phyloP scores from a whole-genome alignment of 2,329 filamentous ascomycete genomes.

The Blumeria graminis region DNA sequence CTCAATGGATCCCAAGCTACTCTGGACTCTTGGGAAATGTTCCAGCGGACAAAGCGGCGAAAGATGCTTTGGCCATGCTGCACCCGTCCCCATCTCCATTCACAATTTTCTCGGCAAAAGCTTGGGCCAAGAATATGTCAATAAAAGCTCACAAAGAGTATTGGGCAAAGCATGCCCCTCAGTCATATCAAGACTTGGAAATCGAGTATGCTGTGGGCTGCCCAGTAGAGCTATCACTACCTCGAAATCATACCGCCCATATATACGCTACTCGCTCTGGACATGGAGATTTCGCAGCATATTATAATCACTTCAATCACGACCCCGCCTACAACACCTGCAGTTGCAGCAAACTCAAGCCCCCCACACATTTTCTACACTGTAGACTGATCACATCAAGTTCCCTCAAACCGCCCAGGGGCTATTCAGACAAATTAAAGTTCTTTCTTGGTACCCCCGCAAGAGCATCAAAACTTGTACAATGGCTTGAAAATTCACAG shows the following conservation, averaged over 20 bases:
- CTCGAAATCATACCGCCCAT: too few species aligned
- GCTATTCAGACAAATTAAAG: neutral
- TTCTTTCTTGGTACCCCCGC: neutral
- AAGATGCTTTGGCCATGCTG: neutral
- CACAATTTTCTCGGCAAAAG: neutral
- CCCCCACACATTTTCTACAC: neutral
- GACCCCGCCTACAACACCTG: too few species aligned
- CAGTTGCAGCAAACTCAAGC: too few species aligned
- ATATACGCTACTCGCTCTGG: too few species aligned
- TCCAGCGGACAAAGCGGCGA: neutral
- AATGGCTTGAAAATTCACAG: neutral
- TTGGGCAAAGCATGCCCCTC: neutral
- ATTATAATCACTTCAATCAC: too few species aligned
- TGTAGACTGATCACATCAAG: neutral
- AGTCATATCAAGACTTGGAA: neutral
- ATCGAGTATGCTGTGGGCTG: neutral
- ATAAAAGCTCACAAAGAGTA: neutral
- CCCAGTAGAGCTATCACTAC: neutral
- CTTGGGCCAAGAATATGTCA: neutral
- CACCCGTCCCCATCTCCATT: neutral
- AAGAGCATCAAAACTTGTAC: neutral
- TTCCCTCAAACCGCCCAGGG: neutral
- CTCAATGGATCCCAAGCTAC: neutral
- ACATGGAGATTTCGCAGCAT: too few species aligned
- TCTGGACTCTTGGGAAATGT: neutral